Percentiles rank a stretch among this genome's conserved stretches.
Evolutionary conservation across 1,284 basidiomycete species (phyloP).

Genomic region (Apiotrichum domesticum): DNA sequence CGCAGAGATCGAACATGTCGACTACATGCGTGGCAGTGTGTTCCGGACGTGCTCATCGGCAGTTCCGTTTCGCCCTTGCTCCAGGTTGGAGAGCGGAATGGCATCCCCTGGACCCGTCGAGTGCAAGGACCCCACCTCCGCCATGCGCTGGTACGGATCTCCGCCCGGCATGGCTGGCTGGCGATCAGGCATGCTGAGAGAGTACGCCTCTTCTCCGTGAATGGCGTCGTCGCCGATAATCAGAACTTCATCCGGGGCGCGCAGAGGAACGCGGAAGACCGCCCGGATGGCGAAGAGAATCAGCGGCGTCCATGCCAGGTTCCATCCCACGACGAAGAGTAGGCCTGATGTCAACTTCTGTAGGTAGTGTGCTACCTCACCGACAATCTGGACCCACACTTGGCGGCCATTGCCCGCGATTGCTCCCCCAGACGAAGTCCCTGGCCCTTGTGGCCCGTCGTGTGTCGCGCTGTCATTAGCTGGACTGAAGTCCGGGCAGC

Average conservation of each 20-base stretch:
- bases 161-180: not conserved
- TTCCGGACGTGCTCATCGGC: too few relatives aligned
- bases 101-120: not conserved
- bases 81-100: not conserved
- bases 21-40: too few relatives aligned
- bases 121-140: too few relatives aligned
- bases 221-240: slow-evolving; percentile 19
- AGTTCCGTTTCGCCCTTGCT: not conserved
- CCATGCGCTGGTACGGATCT: not conserved
- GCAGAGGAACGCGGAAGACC: slow-evolving; percentile 16
- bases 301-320: slow-evolving; percentile 5
- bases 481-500: not conserved
- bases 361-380: not conserved
- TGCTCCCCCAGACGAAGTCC: slow-evolving; percentile 12
- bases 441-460: slow-evolving; percentile 16
- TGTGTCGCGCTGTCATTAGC: slow-evolving; percentile 6
- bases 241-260: slow-evolving; percentile 8
- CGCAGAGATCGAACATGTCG: too few relatives aligned
- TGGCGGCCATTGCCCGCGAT: slow-evolving; percentile 17
- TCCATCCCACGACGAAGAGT: slow-evolving; percentile 19
- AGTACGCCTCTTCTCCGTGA: slow-evolving; percentile 20
- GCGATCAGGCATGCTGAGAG: slow-evolving; percentile 10
- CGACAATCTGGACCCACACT: slow-evolving; percentile 20
- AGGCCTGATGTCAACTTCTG: not conserved
- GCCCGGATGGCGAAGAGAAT: slow-evolving; percentile 9